Evolutionary conservation across 2,329 filamentous ascomycete species (phyloP).

Genomic region (Macrophomina pseudophaseolina): DNA sequence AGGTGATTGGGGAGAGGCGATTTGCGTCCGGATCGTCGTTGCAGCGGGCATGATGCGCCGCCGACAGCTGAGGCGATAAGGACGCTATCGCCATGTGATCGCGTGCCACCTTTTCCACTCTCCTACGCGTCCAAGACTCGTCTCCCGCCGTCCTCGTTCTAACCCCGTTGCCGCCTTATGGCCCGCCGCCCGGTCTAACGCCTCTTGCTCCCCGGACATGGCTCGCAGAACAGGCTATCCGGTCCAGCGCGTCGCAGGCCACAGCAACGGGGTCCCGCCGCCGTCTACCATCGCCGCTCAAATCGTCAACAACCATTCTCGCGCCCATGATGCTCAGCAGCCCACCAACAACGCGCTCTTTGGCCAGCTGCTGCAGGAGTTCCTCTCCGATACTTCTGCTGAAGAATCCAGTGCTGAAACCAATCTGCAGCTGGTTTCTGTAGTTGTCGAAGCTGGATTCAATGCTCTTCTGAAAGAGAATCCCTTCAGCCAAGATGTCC

Average conservation of each 20-base stretch:
- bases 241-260: conserved; percentile 35
- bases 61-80: not conserved
- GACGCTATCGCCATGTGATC: conserved; percentile 15
- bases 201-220: conserved; percentile 37
- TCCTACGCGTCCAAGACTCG: not conserved
- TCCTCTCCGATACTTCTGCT: conserved; percentile 54
- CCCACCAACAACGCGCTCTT: conserved; percentile 75
- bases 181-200: not conserved
- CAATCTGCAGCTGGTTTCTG: conserved; percentile 84
- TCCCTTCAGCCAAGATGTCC: conserved; percentile 65
- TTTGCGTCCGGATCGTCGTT: conserved; percentile 17
- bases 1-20: not conserved
- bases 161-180: conserved; percentile 8
- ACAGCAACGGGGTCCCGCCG: conserved; percentile 43
- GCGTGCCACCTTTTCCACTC: conserved; percentile 11
- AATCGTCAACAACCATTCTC: conserved; percentile 79
- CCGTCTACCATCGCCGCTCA: conserved; percentile 88
- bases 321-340: conserved; percentile 65
- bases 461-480: conserved; percentile 72
- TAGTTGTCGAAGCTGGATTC: conserved; percentile 79
- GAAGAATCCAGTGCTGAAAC: conserved; percentile 72
- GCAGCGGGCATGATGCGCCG: conserved; percentile 4
- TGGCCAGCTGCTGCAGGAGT: conserved; percentile 72
- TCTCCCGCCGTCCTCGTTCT: not conserved
- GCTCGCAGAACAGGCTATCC: conserved; percentile 47